phyloP scores from a whole-genome alignment of 176 grass and related monocot species.

The Avena sativa region DNA sequence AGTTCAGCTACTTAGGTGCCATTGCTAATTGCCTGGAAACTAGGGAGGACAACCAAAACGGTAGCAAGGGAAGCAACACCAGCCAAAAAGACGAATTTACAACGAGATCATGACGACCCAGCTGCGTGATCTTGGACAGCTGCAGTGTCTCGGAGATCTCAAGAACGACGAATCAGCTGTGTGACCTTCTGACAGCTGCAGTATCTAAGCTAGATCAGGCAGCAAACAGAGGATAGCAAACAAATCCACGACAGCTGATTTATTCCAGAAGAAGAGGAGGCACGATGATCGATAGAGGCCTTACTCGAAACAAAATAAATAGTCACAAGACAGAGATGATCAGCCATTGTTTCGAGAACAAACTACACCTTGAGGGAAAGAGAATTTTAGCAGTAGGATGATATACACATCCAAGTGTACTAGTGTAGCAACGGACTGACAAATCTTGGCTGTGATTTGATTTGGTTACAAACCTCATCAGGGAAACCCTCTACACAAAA shows the following conservation, averaged over 20 bases:
- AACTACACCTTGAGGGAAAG: background rate
- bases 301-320: too few species aligned
- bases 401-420: background rate
- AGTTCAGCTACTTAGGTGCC: background rate
- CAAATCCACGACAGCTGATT: background rate
- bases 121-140: background rate
- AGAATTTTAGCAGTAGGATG: too few species aligned
- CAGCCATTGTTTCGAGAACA: too few species aligned
- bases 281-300: too few species aligned
- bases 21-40: background rate
- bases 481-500: background rate
- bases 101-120: too few species aligned
- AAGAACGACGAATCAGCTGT: too few species aligned
- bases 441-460: background rate
- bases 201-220: background rate
- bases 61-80: background rate
- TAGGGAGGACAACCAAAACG: background rate
- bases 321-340: too few species aligned
- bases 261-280: background rate
- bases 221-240: background rate
- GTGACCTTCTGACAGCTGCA: background rate
- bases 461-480: background rate
- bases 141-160: too few species aligned
- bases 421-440: too few species aligned
- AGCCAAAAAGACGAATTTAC: background rate